Evolutionary conservation across 2,329 filamentous ascomycete species (phyloP).

Genomic region (Aspergillus chevalieri): DNA sequence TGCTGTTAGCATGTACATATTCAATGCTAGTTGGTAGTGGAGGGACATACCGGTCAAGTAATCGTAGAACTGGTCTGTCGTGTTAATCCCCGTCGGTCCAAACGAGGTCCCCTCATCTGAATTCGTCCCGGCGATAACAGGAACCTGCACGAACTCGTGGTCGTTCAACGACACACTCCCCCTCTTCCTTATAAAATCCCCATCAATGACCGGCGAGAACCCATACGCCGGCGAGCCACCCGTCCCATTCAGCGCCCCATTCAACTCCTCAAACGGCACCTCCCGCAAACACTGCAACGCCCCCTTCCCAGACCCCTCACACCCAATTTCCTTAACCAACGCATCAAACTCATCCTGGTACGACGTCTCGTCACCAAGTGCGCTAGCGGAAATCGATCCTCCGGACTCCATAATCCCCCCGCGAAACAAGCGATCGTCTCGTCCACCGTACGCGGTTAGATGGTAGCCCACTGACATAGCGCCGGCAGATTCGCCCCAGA

Average conservation of each 20-base stretch:
- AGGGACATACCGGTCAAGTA: slow-evolving; percentile 27
- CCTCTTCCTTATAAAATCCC: slow-evolving; percentile 50
- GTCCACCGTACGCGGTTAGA: slow-evolving; percentile 49
- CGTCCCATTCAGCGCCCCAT: slow-evolving; percentile 45
- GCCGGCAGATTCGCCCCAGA: slow-evolving; percentile 55
- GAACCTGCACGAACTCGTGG: slow-evolving; percentile 59
- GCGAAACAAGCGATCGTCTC: slow-evolving; percentile 51
- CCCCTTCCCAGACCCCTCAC: slow-evolving; percentile 46
- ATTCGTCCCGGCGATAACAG: slow-evolving; percentile 59
- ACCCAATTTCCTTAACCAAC: slow-evolving; percentile 56
- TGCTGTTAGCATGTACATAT: slow-evolving; percentile 8
- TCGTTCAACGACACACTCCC: slow-evolving; percentile 49
- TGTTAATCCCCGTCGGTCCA: slow-evolving; percentile 49
- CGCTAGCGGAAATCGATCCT: slow-evolving; percentile 45
- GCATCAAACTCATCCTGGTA: slow-evolving; percentile 52
- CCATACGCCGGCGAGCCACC: slow-evolving; percentile 31
- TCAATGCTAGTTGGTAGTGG: neutral
- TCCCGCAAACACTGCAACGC: slow-evolving; percentile 61
- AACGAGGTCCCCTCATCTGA: slow-evolving; percentile 60
- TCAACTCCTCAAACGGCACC: slow-evolving; percentile 54
- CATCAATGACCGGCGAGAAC: slow-evolving; percentile 46
- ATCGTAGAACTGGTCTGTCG: slow-evolving; percentile 46
- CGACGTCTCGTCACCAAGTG: slow-evolving; percentile 28
- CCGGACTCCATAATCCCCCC: slow-evolving; percentile 48
- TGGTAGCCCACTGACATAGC: slow-evolving; percentile 47